Conservation (phyloP, 345 rosid species). For the Mallotus nudiflorus region DNA sequence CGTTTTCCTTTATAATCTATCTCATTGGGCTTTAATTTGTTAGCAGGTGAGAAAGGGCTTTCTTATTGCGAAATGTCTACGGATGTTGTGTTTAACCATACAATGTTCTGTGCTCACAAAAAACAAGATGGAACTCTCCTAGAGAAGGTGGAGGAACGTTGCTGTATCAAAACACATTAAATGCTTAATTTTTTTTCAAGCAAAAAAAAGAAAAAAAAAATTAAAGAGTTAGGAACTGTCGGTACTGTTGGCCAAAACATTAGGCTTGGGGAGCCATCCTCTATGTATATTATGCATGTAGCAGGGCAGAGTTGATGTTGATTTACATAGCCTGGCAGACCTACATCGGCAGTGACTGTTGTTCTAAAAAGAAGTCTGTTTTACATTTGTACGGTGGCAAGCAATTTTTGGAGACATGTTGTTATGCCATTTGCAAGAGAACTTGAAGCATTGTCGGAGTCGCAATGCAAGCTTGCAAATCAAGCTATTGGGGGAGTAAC, state of each 20-base stretch:
- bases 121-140: background rate
- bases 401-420: background rate
- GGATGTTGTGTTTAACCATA: background rate
- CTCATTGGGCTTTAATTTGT: background rate
- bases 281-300: no score
- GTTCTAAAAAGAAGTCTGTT: background rate
- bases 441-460: background rate
- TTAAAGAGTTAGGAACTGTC: background rate
- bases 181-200: background rate
- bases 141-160: background rate
- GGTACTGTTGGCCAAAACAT: background rate
- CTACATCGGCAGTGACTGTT: no score
- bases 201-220: background rate
- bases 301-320: background rate
- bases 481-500: background rate
- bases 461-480: background rate
- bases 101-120: background rate
- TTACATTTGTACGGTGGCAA: background rate
- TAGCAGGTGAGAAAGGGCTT: constrained; percentile 7
- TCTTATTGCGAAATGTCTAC: background rate
- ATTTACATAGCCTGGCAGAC: no score
- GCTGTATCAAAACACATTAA: background rate
- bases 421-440: background rate
- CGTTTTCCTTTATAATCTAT: background rate
- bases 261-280: no score